These are phyloP conservation scores for Elsinoe arachidis DNA, from an alignment of 2,329 filamentous ascomycete genomes.

Conservation along the genomic window DNA sequence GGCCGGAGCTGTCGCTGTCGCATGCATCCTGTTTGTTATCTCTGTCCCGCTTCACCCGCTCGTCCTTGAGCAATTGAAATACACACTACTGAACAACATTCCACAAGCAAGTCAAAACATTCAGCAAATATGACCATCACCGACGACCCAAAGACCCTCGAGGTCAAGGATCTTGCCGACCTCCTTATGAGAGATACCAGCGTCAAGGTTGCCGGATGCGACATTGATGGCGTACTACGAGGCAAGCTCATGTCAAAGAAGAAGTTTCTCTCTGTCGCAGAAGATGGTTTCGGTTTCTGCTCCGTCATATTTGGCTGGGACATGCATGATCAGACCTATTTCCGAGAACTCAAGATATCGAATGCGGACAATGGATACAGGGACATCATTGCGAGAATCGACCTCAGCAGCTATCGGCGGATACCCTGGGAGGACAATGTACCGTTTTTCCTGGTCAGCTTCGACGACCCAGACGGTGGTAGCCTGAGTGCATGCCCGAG, in stretches of 20 bases:
- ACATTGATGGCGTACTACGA: slow-evolving; percentile 78
- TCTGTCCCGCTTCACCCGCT: neutral
- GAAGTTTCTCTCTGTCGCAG: slow-evolving; percentile 80
- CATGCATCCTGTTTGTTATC: slow-evolving; percentile 6
- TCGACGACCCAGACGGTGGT: slow-evolving; percentile 66
- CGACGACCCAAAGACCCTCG: slow-evolving; percentile 39
- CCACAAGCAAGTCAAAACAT: neutral
- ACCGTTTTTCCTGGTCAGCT: slow-evolving; percentile 77
- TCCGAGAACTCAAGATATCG: slow-evolving; percentile 74
- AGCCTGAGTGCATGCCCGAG: slow-evolving; percentile 72
- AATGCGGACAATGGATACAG: slow-evolving; percentile 87
- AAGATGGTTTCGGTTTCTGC: slow-evolving; percentile 83
- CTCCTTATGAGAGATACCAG: slow-evolving; percentile 63
- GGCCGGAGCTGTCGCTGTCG: neutral
- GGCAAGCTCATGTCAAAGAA: slow-evolving; percentile 88
- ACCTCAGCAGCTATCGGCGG: slow-evolving; percentile 66
- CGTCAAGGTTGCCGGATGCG: slow-evolving; percentile 80
- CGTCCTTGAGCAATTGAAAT: neutral
- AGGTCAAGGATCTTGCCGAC: slow-evolving; percentile 54
- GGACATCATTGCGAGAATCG: slow-evolving; percentile 74
- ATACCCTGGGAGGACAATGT: slow-evolving; percentile 88
- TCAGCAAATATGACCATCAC: slow-evolving; percentile 25
- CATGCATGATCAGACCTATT: slow-evolving; percentile 90
- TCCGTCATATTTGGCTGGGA: slow-evolving; percentile 94
- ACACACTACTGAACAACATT: neutral